phyloP scores from a whole-genome alignment of 169 alveolate species.

The Blepharisma undulans region DNA sequence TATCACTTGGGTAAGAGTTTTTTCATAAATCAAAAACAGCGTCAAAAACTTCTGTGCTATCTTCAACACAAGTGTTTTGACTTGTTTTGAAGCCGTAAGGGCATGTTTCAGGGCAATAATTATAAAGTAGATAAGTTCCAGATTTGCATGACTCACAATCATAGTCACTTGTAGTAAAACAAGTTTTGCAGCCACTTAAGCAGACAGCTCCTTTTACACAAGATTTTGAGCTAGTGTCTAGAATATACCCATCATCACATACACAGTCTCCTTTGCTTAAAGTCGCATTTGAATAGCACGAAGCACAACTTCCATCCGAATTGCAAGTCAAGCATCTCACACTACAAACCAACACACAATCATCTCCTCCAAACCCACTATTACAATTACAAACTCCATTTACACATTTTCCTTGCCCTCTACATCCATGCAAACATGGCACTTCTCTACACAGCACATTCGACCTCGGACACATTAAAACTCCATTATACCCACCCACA shows the following conservation, averaged over 20 bases:
- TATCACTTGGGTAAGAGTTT: neutral
- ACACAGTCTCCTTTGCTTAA: neutral
- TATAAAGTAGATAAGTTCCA: neutral
- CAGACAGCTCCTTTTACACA: neutral
- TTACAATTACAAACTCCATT: constrained; percentile 25
- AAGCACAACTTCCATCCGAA: neutral
- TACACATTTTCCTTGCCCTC: constrained; percentile 7
- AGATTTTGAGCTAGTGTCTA: neutral
- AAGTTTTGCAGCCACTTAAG: neutral
- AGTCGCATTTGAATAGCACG: neutral
- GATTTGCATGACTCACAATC: neutral
- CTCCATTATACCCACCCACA: constrained; percentile 29
- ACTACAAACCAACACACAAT: neutral
- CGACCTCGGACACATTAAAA: constrained; percentile 18
- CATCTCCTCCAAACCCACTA: constrained; percentile 10
- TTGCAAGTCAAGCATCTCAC: neutral
- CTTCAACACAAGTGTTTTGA: neutral
- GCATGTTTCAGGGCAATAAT: neutral
- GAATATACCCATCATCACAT: neutral
- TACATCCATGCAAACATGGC: neutral
- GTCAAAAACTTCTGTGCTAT: neutral
- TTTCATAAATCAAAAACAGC: neutral
- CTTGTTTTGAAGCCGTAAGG: neutral
- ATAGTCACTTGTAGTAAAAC: neutral
- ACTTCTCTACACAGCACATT: constrained; percentile 25